phyloP scores from a whole-genome alignment of 495 filamentous ascomycete species.

The Penicillium canariense region DNA sequence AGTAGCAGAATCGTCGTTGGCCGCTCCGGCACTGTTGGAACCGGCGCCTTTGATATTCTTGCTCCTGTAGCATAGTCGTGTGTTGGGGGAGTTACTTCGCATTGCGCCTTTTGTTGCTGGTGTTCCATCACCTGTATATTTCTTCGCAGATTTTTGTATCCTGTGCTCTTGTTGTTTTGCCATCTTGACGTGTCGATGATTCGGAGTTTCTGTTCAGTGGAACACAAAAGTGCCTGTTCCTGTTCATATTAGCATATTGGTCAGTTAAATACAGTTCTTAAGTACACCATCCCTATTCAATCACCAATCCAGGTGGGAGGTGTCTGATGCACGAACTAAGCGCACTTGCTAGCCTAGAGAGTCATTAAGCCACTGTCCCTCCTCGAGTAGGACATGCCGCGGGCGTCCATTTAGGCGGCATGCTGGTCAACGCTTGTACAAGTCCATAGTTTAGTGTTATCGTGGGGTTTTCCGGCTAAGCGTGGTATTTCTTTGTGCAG shows the following conservation, averaged over 20 bases:
- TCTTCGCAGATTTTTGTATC: conserved; percentile 14
- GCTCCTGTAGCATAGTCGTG: conserved; percentile 54
- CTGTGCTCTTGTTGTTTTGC: conserved; percentile 25
- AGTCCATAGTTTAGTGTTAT: too few species aligned
- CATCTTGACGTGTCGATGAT: conserved; percentile 38
- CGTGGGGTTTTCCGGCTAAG: too few species aligned
- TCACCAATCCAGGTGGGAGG: too few species aligned
- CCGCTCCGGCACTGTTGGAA: conserved; percentile 75
- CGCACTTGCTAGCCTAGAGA: too few species aligned
- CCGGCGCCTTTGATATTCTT: conserved; percentile 88
- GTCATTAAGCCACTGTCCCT: too few species aligned
- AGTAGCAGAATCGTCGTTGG: conserved; percentile 88
- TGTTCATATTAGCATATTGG: conserved; percentile 36
- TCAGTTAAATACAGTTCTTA: conserved; percentile 28
- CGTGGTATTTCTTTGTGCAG: too few species aligned
- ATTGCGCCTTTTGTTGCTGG: conserved; percentile 9
- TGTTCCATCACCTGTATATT: conserved; percentile 24
- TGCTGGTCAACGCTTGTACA: too few species aligned
- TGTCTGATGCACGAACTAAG: too few species aligned
- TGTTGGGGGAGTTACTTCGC: conserved; percentile 20
- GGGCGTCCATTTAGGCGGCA: too few species aligned
- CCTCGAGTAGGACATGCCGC: too few species aligned
- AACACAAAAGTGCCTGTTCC: conserved; percentile 38
- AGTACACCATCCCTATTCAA: too few species aligned
- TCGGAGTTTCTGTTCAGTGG: conserved; percentile 46